Percentiles rank a stretch among this genome's conserved stretches.
phyloP scores from a whole-genome alignment of 164 flowering plant genomes.

The Pachysandra terminalis region DNA sequence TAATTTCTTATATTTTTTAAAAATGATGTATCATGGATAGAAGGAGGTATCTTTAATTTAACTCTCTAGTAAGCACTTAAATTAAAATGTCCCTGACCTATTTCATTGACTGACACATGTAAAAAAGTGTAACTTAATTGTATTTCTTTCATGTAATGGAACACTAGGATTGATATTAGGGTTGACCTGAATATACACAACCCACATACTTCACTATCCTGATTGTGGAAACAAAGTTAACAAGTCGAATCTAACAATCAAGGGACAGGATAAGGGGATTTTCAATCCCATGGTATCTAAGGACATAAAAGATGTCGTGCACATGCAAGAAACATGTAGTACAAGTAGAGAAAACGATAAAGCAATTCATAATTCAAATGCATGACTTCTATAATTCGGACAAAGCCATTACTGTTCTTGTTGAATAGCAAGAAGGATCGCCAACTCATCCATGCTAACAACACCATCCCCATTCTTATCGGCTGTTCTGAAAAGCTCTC shows the following conservation, averaged over 20 bases:
- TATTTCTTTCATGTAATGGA: too few relatives aligned
- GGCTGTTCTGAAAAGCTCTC: constrained; percentile 83
- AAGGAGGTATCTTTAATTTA: too few relatives aligned
- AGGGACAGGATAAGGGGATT: neutral
- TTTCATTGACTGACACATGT: too few relatives aligned
- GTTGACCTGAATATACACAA: too few relatives aligned
- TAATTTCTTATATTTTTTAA: too few relatives aligned
- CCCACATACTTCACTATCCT: neutral
- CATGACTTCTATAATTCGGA: neutral
- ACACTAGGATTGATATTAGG: too few relatives aligned
- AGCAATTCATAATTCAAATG: neutral
- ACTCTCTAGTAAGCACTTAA: too few relatives aligned
- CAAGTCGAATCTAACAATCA: neutral
- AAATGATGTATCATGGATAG: too few relatives aligned
- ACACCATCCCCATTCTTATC: constrained; percentile 80
- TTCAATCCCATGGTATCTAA: neutral
- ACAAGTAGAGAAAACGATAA: neutral
- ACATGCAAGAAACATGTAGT: too few relatives aligned
- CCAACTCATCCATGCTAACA: constrained; percentile 93
- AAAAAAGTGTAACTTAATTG: too few relatives aligned
- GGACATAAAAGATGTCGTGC: neutral
- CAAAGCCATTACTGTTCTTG: constrained; percentile 72
- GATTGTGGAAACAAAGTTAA: neutral
- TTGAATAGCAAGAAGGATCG: constrained; percentile 69
- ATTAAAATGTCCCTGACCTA: too few relatives aligned